These are phyloP conservation scores for Tuber magnatum DNA, from an alignment of 495 filamentous ascomycete species.

Conservation along the genomic window DNA sequence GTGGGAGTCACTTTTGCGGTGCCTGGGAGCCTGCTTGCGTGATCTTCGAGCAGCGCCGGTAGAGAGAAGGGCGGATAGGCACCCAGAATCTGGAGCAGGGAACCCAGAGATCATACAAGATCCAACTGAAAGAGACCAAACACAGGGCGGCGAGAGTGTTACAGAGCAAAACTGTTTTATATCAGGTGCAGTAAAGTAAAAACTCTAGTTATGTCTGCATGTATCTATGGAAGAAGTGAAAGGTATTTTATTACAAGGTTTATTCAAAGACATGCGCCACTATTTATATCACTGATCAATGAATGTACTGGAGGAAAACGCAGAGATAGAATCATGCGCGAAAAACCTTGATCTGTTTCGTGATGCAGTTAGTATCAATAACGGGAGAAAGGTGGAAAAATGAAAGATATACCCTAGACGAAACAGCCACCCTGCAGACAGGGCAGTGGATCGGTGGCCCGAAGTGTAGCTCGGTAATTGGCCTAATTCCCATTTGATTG, in stretches of 20 bases:
- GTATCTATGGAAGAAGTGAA: constrained; percentile 3
- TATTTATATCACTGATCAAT: constrained; percentile 3
- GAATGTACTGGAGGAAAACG: background rate
- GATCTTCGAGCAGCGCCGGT: background rate
- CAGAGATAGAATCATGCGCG: constrained; percentile 15
- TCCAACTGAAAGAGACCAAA: background rate
- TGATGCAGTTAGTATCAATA: background rate
- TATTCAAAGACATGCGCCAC: constrained; percentile 3
- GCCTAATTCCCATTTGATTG: constrained; percentile 29
- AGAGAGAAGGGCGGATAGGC: background rate
- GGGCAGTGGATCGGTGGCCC: constrained; percentile 28
- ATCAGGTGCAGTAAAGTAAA: background rate
- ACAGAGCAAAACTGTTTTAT: background rate
- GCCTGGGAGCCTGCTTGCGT: background rate
- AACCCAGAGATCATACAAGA: background rate
- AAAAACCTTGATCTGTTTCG: constrained; percentile 25
- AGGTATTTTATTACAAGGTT: constrained; percentile 4
- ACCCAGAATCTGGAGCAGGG: background rate
- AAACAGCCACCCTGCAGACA: constrained; percentile 28
- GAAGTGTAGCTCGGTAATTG: constrained; percentile 12
- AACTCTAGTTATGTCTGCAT: background rate
- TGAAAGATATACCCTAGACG: constrained; percentile 18
- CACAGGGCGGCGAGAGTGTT: background rate
- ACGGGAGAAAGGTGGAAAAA: background rate
- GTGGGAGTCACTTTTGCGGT: background rate